These are phyloP conservation scores for Borovskyia barvae DNA, from an alignment of 208 protist genomes.

Conservation along the genomic window DNA sequence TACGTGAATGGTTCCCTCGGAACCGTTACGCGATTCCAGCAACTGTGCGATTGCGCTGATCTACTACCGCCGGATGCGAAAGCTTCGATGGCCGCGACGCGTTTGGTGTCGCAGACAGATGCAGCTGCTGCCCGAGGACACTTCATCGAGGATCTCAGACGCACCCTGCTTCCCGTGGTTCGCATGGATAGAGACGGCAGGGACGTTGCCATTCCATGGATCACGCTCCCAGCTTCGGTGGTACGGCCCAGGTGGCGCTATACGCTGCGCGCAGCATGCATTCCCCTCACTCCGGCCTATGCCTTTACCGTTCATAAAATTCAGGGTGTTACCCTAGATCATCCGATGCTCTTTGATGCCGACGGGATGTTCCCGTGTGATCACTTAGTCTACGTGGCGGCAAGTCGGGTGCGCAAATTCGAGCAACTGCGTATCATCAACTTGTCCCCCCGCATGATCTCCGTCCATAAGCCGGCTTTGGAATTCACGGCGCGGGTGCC, in stretches of 20 bases:
- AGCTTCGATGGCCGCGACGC: background rate
- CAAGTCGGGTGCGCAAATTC: slow-evolving; percentile 74
- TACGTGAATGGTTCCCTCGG: slow-evolving; percentile 85
- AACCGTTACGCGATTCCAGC: slow-evolving; percentile 60
- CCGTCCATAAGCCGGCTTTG: slow-evolving; percentile 64
- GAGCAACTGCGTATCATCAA: slow-evolving; percentile 77
- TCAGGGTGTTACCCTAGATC: slow-evolving; percentile 81
- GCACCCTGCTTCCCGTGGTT: slow-evolving; percentile 55
- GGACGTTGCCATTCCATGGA: slow-evolving; percentile 76
- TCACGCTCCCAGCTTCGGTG: slow-evolving; percentile 37
- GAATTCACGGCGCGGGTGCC: slow-evolving; percentile 44
- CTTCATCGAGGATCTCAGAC: too few species aligned
- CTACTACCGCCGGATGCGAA: slow-evolving; percentile 48
- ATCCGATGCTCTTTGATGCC: slow-evolving; percentile 73
- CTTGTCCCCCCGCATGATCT: slow-evolving; percentile 63
- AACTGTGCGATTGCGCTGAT: slow-evolving; percentile 17
- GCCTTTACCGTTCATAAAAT: slow-evolving; percentile 92
- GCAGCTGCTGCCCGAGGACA: background rate
- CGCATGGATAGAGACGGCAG: slow-evolving; percentile 60
- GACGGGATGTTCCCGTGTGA: slow-evolving; percentile 73
- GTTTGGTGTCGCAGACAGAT: background rate
- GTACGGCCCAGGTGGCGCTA: slow-evolving; percentile 37
- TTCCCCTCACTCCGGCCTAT: slow-evolving; percentile 84
- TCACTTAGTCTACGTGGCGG: slow-evolving; percentile 88
- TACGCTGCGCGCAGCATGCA: slow-evolving; percentile 32